A percentile compares a stretch with the other conserved stretches of the same genome.
These are phyloP conservation scores for Protomyces arabidopsidicola DNA, from an alignment of 1,139 yeast genomes.

Conservation along the genomic window DNA sequence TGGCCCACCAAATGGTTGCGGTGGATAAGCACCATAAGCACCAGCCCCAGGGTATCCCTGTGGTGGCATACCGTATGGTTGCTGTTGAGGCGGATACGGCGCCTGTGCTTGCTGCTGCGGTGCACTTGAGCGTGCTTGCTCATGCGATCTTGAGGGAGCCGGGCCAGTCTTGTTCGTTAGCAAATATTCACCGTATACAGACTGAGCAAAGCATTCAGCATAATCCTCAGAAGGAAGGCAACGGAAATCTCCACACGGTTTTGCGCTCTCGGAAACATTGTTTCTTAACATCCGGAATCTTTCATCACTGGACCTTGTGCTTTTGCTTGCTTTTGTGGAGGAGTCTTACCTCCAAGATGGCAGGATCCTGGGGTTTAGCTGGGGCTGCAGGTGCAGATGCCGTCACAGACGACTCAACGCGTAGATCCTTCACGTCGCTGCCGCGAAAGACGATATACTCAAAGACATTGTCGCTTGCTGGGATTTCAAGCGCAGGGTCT, in stretches of 20 bases:
- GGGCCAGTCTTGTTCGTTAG: background rate
- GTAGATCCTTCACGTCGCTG: conserved; percentile 83
- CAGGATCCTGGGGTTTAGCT: conserved; percentile 38
- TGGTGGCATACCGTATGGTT: conserved; percentile 3
- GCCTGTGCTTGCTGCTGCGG: conserved; percentile 19
- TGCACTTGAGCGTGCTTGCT: background rate
- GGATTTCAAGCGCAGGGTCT: conserved; percentile 66
- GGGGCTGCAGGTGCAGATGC: conserved; percentile 40
- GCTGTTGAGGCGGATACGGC: conserved; percentile 11
- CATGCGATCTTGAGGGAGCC: conserved; percentile 2
- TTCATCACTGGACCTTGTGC: conserved; percentile 35
- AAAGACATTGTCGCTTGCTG: conserved; percentile 67
- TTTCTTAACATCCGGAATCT: conserved; percentile 38
- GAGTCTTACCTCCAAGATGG: conserved; percentile 39
- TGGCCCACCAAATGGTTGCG: conserved; percentile 28
- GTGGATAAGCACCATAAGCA: conserved; percentile 6
- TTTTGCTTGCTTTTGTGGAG: background rate
- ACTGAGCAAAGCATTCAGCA: background rate
- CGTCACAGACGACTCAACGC: conserved; percentile 57
- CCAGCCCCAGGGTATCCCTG: conserved; percentile 22
- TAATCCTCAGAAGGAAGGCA: conserved; percentile 46
- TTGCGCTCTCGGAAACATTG: conserved; percentile 36
- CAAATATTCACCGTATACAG: background rate
- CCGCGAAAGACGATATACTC: conserved; percentile 86
- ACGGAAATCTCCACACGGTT: conserved; percentile 42